These are phyloP conservation scores for Vicia faba DNA, from an alignment of 306 rosid genomes.

Conservation along the genomic window DNA sequence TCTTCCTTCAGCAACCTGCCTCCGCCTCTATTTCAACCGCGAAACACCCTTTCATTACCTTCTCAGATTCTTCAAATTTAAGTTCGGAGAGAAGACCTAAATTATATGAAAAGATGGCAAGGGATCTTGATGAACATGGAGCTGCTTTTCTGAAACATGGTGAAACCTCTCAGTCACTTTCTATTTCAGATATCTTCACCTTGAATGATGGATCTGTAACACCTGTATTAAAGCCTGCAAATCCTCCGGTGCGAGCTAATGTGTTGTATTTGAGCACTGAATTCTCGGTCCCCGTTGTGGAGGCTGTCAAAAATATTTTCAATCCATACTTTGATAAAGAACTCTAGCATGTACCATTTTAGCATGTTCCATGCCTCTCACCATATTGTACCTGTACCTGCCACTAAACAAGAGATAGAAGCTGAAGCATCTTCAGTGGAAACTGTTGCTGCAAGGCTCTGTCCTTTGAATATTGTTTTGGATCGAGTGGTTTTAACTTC, in stretches of 20 bases:
- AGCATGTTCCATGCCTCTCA: slow-evolving; percentile 98
- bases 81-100: slow-evolving; percentile 59
- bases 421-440: slow-evolving; percentile 73
- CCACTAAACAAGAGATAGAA: slow-evolving; percentile 80
- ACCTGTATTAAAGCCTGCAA: slow-evolving; percentile 82
- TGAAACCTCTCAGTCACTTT: slow-evolving; percentile 88
- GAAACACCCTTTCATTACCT: no score
- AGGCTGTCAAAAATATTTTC: slow-evolving; percentile 60
- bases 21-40: no score
- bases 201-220: slow-evolving; percentile 73
- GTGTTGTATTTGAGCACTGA: slow-evolving; percentile 73
- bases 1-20: no score
- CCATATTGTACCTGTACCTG: slow-evolving; percentile 78
- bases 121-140: slow-evolving; percentile 81
- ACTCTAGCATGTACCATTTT: slow-evolving; percentile 85
- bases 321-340: slow-evolving; percentile 80
- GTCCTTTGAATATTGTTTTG: slow-evolving; percentile 75
- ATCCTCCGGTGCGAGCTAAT: slow-evolving; percentile 93
- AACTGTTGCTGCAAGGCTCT: slow-evolving; percentile 54
- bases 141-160: slow-evolving; percentile 75
- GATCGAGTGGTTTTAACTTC: slow-evolving; percentile 94
- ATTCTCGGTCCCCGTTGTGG: slow-evolving; percentile 70
- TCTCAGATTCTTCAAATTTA: slow-evolving; percentile 46
- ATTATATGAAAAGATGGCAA: slow-evolving; percentile 77
- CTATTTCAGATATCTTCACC: slow-evolving; percentile 82